phyloP scores from a whole-genome alignment of 192 early-diverging fungal genomes.

The Jimgerdemannia flammicorona region DNA sequence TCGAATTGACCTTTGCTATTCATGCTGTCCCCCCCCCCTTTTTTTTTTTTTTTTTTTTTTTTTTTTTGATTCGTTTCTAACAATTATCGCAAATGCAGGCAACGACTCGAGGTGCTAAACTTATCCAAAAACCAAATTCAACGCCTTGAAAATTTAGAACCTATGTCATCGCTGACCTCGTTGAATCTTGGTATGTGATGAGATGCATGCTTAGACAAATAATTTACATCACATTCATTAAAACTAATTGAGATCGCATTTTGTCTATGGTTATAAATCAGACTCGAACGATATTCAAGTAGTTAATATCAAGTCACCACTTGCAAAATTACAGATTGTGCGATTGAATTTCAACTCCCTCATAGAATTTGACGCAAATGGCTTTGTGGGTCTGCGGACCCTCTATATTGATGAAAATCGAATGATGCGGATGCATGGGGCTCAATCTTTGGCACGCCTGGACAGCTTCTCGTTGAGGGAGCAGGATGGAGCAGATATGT shows the following conservation, averaged over 20 bases:
- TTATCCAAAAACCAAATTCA: conserved; percentile 31
- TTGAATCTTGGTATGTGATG: conserved; percentile 24
- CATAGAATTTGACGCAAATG: conserved; percentile 20
- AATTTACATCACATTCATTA: too few relatives aligned
- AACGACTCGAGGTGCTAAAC: conserved; percentile 34
- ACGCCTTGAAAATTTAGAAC: conserved; percentile 29
- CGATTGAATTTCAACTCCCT: conserved; percentile 29
- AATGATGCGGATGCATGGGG: conserved; percentile 22
- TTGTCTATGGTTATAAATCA: conserved; percentile 1
- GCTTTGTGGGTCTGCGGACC: conserved; percentile 31
- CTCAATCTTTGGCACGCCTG: conserved; percentile 25
- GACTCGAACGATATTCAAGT: conserved; percentile 29
- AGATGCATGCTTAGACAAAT: too few relatives aligned
- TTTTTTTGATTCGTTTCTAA: not conserved
- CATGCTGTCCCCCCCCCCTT: too few relatives aligned
- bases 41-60: too few relatives aligned
- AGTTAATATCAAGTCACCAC: conserved; percentile 23
- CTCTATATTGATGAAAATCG: conserved; percentile 33
- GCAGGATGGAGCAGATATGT: conserved; percentile 31
- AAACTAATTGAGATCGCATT: not conserved
- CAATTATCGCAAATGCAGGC: conserved; percentile 5
- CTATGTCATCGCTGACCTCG: conserved; percentile 28
- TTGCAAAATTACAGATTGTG: conserved; percentile 24
- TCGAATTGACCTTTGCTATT: not conserved
- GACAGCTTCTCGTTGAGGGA: conserved; percentile 34